Conservation (phyloP, 352 stramenopile genomes). For the Peronosclerospora sorghi region DNA sequence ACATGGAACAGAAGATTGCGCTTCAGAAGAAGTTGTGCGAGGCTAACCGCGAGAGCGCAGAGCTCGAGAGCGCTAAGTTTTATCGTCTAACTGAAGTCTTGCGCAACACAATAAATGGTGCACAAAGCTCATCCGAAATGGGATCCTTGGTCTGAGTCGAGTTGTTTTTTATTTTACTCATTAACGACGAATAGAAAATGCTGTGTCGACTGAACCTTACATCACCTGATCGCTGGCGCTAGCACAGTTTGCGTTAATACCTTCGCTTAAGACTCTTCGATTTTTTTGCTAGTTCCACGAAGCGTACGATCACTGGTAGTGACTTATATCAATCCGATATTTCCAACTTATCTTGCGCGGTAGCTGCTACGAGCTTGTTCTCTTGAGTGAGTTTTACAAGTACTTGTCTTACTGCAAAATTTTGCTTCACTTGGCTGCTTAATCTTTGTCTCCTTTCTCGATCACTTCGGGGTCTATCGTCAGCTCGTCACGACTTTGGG, state of each 20-base stretch:
- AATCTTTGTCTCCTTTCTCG: constrained; percentile 1
- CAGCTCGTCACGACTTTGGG: constrained; percentile 1
- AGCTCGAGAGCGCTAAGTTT: constrained; percentile 46
- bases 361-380: not conserved
- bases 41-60: constrained; percentile 28
- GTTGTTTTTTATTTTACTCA: constrained; percentile 1
- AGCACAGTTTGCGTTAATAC: no score
- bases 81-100: constrained; percentile 49
- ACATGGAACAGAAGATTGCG: constrained; percentile 46
- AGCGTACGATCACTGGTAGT: no score
- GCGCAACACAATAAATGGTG: constrained; percentile 32
- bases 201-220: constrained; percentile 3
- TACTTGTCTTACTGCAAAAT: no score
- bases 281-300: no score
- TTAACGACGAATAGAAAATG: constrained; percentile 16
- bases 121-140: constrained; percentile 17
- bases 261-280: no score
- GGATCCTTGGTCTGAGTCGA: constrained; percentile 39
- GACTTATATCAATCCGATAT: no score
- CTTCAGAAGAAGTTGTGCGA: constrained; percentile 47
- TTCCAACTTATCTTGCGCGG: no score
- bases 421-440: no score
- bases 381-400: no score
- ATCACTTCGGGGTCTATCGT: not conserved
- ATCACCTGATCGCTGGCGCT: not conserved